Base-by-base conservation (phyloP, 257 asterid genomes). In the Salvia splendens region DNA sequence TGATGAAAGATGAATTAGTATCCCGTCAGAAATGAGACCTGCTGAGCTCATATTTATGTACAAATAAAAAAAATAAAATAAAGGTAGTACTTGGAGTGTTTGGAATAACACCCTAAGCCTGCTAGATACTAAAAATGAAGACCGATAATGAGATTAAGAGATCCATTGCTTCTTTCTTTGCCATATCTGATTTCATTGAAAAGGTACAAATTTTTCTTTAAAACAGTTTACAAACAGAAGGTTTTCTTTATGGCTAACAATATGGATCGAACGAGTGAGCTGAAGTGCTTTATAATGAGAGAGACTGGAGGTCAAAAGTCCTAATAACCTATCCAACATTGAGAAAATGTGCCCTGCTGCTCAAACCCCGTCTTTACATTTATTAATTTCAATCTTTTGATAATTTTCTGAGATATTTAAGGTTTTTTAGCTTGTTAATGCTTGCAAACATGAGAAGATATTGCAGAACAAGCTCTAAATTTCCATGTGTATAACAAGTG, bases 381-480 rank as follows among this genome's bases (percentile, higher is more conserved):
- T 42, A 12, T 70, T 70, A 33, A 42, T 14, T 20, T 62, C 36
- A 24, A 62, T 20, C 11, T 10, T 35, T 50, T 49, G 11, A 16
- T 12, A 2, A 14, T 60, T 36, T 28, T 56, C 7, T 50, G 50
- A 12, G 49, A 41, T 32, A 24, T 28, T 17, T 41, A 8, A 15
- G 57, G 38, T 36, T 36, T 43, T 46, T 24, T 12, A 65, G 54
- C 65, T 58, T 57, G 61, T 70, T 66, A 46, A 32, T 64, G 59
- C 53, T 42, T 61, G 36, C 40, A 30, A 6, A 49, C 24, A 46
- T 47, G 68, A 67, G 35, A 51, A 30, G 12, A 61, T 38, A 24
- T 14, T 51, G 70, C 35, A 24, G 30, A 12, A 67, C 8, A 49
- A 32, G 45, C 48, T 61, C 51, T 61, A 41, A 36, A 62, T 47